These are phyloP conservation scores for Cladophialophora psammophila DNA, from an alignment of 2,329 filamentous ascomycete species.

Conservation along the genomic window DNA sequence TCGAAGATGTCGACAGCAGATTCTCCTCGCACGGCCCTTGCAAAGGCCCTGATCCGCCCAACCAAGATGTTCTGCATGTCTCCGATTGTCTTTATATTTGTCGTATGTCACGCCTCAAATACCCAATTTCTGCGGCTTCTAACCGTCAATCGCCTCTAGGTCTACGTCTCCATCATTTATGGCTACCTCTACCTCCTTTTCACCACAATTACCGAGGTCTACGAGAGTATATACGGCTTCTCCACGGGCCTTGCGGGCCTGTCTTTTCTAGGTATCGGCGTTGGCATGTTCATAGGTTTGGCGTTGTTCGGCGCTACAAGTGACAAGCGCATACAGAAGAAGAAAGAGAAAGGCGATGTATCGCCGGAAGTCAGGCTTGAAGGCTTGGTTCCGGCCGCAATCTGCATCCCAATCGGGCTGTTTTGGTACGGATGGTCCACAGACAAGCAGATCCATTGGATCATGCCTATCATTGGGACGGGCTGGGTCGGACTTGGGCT, in stretches of 20 bases:
- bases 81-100: conserved; percentile 61
- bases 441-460: conserved; percentile 49
- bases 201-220: conserved; percentile 66
- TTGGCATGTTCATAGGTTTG: conserved; percentile 64
- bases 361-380: conserved; percentile 64
- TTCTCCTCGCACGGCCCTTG: conserved; percentile 10
- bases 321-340: conserved; percentile 49
- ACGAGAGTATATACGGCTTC: conserved; percentile 64
- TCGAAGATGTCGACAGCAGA: conserved; percentile 13
- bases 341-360: conserved; percentile 39
- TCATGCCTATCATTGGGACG: conserved; percentile 56
- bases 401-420: conserved; percentile 57
- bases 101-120: conserved; percentile 39
- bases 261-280: conserved; percentile 65
- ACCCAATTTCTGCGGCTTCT: neutral
- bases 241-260: conserved; percentile 61
- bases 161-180: conserved; percentile 62
- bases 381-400: conserved; percentile 57
- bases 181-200: conserved; percentile 67
- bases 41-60: conserved; percentile 57
- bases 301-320: conserved; percentile 54
- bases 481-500: conserved; percentile 48
- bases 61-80: conserved; percentile 62
- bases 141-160: neutral
- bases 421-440: conserved; percentile 59